A percentile compares a stretch with the other conserved stretches of the same genome.
Evolutionary conservation across 2,329 filamentous ascomycete genomes (phyloP).

Genomic region (Sarocladiaceae sp.): DNA sequence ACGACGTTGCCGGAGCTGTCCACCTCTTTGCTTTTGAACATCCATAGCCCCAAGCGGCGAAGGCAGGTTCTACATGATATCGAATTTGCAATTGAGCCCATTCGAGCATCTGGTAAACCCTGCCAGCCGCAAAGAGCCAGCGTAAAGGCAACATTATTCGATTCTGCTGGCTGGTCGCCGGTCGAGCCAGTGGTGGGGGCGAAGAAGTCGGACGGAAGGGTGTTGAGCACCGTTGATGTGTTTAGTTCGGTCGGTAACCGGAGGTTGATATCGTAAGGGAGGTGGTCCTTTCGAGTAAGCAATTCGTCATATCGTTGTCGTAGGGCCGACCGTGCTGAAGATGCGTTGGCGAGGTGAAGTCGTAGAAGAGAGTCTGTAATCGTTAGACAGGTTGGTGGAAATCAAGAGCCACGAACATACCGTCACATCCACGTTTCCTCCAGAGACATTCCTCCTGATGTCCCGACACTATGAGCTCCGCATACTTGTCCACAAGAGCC

Average conservation of each 20-base stretch:
- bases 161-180: constrained; percentile 27
- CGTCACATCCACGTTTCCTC: constrained; percentile 83
- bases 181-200: background rate
- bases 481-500: constrained; percentile 73
- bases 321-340: constrained; percentile 52
- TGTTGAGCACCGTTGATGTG: constrained; percentile 43
- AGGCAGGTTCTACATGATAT: constrained; percentile 83
- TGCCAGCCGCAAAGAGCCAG: constrained; percentile 76
- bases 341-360: constrained; percentile 59
- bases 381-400: constrained; percentile 11
- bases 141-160: constrained; percentile 59
- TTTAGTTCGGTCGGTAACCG: constrained; percentile 50
- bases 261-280: constrained; percentile 60
- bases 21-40: constrained; percentile 76
- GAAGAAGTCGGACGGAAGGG: constrained; percentile 54
- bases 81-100: constrained; percentile 64
- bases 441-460: constrained; percentile 83
- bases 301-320: constrained; percentile 63
- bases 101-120: constrained; percentile 49
- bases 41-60: constrained; percentile 85
- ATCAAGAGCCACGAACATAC: constrained; percentile 37
- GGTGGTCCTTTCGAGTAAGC: constrained; percentile 45
- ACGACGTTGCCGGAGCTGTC: constrained; percentile 49
- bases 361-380: constrained; percentile 53
- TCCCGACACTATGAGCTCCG: constrained; percentile 64